Percentiles rank a stretch among this genome's conserved stretches.
Evolutionary conservation across 441 rosid genomes (phyloP).

Genomic region (Aleurites moluccanus): DNA sequence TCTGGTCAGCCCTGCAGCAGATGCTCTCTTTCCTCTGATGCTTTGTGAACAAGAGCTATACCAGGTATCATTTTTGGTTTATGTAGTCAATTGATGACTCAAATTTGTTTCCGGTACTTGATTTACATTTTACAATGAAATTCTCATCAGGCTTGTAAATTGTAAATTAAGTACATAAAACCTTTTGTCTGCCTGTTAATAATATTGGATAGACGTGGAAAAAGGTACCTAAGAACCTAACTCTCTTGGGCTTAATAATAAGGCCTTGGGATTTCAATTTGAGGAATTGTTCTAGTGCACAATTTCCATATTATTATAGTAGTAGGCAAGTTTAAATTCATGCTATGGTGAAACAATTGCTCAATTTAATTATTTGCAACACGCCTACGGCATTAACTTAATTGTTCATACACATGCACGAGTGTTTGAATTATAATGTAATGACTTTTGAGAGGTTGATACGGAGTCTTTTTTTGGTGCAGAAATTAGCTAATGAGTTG

Average conservation of each 20-base stretch:
- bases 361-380: neutral
- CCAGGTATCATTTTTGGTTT: conserved; percentile 51
- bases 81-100: neutral
- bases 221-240: conserved; percentile 1
- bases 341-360: neutral
- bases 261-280: neutral
- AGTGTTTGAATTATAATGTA: neutral
- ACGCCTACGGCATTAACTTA: neutral
- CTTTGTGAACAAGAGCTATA: conserved; percentile 86
- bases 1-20: conserved; percentile 91
- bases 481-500: conserved; percentile 78
- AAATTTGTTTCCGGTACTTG: neutral
- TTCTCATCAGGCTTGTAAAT: neutral
- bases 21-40: conserved; percentile 91
- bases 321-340: too few relatives aligned
- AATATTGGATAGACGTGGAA: neutral
- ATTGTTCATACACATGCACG: neutral
- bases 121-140: neutral
- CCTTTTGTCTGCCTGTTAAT: neutral
- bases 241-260: neutral
- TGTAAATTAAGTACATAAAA: too few relatives aligned
- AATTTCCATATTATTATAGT: neutral
- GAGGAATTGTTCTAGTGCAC: neutral
- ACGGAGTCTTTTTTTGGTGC: conserved; percentile 22
- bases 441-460: neutral